phyloP scores from a whole-genome alignment of 805 yeast species.

The Maudiozyma serrabonitensis region DNA sequence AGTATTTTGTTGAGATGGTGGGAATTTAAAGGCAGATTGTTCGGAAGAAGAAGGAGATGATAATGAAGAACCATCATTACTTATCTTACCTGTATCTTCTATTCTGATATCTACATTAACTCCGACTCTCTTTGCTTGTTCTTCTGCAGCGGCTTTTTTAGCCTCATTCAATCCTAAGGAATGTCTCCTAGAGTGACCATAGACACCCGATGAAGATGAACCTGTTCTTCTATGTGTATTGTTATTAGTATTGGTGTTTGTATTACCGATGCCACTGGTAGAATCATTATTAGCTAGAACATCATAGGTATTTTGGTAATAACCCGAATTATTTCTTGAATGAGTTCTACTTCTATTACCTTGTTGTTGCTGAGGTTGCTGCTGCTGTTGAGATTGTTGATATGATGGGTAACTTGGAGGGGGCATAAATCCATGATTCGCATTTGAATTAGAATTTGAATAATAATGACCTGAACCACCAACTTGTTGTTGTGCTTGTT shows the following conservation, averaged over 20 bases:
- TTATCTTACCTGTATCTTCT: conserved; percentile 8
- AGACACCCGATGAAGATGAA: conserved; percentile 34
- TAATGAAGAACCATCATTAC: background rate
- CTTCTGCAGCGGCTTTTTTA: conserved; percentile 91
- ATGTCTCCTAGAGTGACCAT: conserved; percentile 85
- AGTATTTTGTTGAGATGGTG: conserved; percentile 18
- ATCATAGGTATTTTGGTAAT: conserved; percentile 14
- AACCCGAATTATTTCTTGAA: conserved; percentile 30
- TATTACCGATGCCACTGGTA: background rate
- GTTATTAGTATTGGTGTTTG: conserved; percentile 6
- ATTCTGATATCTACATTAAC: conserved; percentile 6
- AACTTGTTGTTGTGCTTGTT: conserved; percentile 39
- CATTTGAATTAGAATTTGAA: conserved; percentile 19
- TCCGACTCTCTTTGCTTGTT: conserved; percentile 55
- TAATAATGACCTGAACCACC: conserved; percentile 29
- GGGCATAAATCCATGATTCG: conserved; percentile 9
- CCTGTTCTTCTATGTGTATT: conserved; percentile 36
- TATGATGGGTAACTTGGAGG: conserved; percentile 22
- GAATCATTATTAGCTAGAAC: background rate
- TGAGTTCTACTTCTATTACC: conserved; percentile 28
- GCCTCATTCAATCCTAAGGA: conserved; percentile 89
- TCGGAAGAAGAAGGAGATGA: conserved; percentile 4
- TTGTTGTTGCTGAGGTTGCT: background rate
- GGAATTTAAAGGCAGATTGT: conserved; percentile 22
- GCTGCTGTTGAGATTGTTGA: conserved; percentile 4